These are phyloP conservation scores for Phytophthora foliorum DNA, from an alignment of 352 stramenopile species.

Conservation along the genomic window DNA sequence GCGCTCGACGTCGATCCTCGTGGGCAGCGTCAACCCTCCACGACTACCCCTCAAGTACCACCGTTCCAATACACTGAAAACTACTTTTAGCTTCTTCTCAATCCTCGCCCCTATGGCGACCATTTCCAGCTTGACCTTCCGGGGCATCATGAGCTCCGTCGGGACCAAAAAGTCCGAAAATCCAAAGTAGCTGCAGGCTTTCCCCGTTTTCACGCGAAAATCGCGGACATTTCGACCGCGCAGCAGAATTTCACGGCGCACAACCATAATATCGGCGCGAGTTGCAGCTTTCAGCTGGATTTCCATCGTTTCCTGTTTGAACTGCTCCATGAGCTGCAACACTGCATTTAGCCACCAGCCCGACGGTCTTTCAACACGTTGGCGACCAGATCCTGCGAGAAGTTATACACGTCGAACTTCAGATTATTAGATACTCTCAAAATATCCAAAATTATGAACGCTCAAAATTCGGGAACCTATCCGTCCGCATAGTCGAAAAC, in stretches of 20 bases:
- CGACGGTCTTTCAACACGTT: neutral
- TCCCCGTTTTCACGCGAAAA: neutral
- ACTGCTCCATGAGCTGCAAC: neutral
- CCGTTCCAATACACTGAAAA: conserved; percentile 27
- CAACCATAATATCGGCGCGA: neutral
- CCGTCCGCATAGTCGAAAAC: too few relatives aligned
- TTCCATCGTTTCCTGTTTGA: neutral
- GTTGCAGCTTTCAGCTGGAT: neutral
- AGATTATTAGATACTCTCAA: too few relatives aligned
- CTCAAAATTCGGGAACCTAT: too few relatives aligned
- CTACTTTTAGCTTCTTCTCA: conserved; percentile 7
- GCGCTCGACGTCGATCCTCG: conserved; percentile 12
- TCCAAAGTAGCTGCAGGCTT: neutral
- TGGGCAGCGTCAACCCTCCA: conserved; percentile 30
- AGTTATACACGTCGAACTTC: neutral
- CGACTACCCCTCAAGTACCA: conserved; percentile 17
- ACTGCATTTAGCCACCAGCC: neutral
- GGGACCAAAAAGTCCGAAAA: neutral
- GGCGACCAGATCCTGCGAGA: neutral
- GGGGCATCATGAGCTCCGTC: conserved; percentile 7
- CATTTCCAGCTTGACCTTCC: neutral
- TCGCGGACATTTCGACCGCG: neutral
- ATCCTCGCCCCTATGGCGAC: neutral
- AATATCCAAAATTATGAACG: too few relatives aligned
- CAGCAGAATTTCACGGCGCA: neutral